Evolutionary conservation across 2,329 filamentous ascomycete species (phyloP), one percentile per base, ranked within the genome.

Genomic region (Aurifilum marmelostoma): DNA sequence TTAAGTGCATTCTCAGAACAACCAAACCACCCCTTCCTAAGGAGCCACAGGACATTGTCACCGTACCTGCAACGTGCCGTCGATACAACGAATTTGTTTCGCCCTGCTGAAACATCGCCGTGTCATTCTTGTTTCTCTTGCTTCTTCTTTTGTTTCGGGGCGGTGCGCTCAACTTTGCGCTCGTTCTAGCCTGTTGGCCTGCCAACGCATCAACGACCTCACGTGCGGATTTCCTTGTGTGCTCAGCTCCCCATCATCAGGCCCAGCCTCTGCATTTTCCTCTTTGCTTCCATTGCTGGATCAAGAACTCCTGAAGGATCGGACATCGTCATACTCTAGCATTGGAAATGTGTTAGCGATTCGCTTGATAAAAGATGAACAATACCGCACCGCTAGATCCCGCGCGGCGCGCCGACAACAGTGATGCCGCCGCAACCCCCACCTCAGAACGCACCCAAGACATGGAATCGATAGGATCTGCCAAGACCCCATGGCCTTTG

Each of bases 401-500:
- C 27, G 24, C 52, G 14, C 12, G 11, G 24, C 12, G 12, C 52
- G 52, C 24, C 24, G 18, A 29, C 52, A 18, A 29, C 27, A 8
- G 12, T 56, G 24, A 27, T 32, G 52, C 18, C 7, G 24, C 24
- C 14, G 24, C 5, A n/a, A 14, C 27, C 32, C 24, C 8, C 3
- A 16, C 14, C 27, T 18, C 52, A 14, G 8, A 32, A 1, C 6
- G 14, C 29, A 14, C 2, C 52, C 24, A 29, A 29, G 32, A 43
- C 6, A 62, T 43, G 59, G 37, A 7, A 9, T 39, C 37, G 7
- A 16, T 37, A 14, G 27, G 18, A 43, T 14, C 59, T 9, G 2
- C 59, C 21, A 41, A 62, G 37, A 37, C 66, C 32, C 69, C 67
- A 70, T 76, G 75, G 75, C 74, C 74, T 16, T 63, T 73, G 32